Evolutionary conservation across 2,329 filamentous ascomycete species (phyloP).

Genomic region (Aspergillus tanneri): DNA sequence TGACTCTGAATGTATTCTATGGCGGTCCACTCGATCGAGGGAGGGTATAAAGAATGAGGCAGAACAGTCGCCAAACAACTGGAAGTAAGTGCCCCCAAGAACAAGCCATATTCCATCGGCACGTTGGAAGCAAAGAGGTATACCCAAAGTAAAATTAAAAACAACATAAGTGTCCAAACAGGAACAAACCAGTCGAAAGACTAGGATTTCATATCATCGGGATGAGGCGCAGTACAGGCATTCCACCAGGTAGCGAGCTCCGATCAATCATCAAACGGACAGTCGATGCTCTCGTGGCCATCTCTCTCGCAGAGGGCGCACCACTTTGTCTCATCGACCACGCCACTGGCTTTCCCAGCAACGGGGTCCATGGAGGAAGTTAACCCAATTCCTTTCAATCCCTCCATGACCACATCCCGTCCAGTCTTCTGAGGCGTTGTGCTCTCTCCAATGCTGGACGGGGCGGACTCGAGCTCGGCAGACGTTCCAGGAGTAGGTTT

Average conservation of each 20-base stretch:
- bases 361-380: conserved; percentile 58
- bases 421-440: conserved; percentile 39
- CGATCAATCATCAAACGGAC: conserved; percentile 75
- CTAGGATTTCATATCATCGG: conserved; percentile 9
- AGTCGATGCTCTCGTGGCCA: conserved; percentile 93
- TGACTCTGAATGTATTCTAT: not conserved
- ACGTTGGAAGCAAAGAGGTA: conserved; percentile 20
- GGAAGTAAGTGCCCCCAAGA: too few species aligned
- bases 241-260: not conserved
- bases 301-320: conserved; percentile 95
- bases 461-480: conserved; percentile 14
- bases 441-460: conserved; percentile 16
- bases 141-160: conserved; percentile 1
- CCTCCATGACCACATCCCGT: conserved; percentile 43
- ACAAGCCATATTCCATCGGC: too few species aligned
- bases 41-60: not conserved
- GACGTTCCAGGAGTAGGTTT: conserved; percentile 20
- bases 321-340: conserved; percentile 86
- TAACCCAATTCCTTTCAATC: conserved; percentile 42
- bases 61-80: not conserved
- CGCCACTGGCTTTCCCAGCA: conserved; percentile 73
- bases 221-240: not conserved
- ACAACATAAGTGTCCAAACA: not conserved
- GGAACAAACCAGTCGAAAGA: not conserved
- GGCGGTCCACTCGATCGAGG: not conserved